Percentiles rank a stretch among this genome's conserved stretches.
These are phyloP conservation scores for Gossypium thurberi DNA, from an alignment of 345 rosid species.

Conservation along the genomic window DNA sequence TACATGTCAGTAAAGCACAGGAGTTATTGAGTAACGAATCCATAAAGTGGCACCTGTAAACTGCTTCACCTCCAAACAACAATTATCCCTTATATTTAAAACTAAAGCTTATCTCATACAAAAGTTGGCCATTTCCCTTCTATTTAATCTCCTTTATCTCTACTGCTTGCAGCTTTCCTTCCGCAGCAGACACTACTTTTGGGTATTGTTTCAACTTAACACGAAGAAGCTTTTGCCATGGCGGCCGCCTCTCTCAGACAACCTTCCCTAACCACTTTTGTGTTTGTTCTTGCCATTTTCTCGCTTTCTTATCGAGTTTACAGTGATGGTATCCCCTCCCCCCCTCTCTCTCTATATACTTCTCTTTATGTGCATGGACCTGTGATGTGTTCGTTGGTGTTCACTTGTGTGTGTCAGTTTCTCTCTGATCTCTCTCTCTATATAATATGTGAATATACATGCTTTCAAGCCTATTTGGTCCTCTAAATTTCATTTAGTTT, in stretches of 20 bases:
- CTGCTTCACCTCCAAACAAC: neutral
- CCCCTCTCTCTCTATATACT: no score
- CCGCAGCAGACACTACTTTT: neutral
- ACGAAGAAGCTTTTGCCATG: constrained; percentile 15
- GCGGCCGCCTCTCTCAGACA: constrained; percentile 14
- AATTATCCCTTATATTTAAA: neutral
- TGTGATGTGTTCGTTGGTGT: no score
- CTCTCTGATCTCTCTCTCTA: no score
- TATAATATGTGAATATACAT: no score
- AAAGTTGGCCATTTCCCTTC: neutral
- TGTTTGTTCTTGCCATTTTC: constrained; percentile 26
- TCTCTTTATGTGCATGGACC: no score
- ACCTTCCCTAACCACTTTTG: constrained; percentile 1
- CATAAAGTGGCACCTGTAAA: constrained; percentile 19
- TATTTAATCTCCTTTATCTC: neutral
- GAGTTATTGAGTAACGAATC: neutral
- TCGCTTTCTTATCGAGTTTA: constrained; percentile 27
- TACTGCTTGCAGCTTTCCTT: neutral
- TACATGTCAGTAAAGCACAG: neutral
- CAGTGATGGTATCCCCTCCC: constrained; percentile 7
- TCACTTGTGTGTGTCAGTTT: no score
- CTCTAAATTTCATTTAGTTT: no score
- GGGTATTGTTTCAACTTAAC: neutral
- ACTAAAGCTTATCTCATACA: neutral
- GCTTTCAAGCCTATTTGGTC: no score